Base-by-base conservation (phyloP, 2,329 filamentous ascomycete species). In the Neospermospora avenae region DNA sequence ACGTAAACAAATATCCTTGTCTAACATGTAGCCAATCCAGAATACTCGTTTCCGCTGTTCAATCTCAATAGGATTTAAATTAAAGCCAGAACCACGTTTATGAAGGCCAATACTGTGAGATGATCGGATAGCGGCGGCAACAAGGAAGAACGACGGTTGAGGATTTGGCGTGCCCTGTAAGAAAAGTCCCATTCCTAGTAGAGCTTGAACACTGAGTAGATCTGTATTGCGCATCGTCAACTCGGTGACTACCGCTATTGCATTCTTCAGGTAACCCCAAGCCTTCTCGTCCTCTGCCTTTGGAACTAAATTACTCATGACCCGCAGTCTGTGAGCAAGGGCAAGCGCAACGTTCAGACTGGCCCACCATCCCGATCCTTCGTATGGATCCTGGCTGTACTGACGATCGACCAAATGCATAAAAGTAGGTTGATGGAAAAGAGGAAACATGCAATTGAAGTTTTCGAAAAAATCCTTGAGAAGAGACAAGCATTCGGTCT, bases 401-500 rank as follows among this genome's bases (percentile, higher is more conserved):
- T 98, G 93, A 67, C 89, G 86, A 71, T 98, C 92, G 34, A 97
- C 92, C 4, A 98, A 80, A 72, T 97, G 93, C 91, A 98, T 98
- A 72, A 99, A 99, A 0, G 95, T 98, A 1, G 93, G 93, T 74
- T 97, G 93, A 74, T 99, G 95, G 71, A 96, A 99, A 3, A 99
- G 80, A 5, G 95, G 95, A 72, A 98, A 96, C 84, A 98, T 93
- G 84, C 91, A 95, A 78, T 99, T 99, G 81, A 99, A 98, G 76
- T 97, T 97, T 71, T 96, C 91, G 67, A 99, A 99, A 71, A 89
- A 99, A 74, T 99, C 95, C 74, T 89, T 91, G 62, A 97, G 84
- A 39, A 98, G 78, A 1, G 91, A 96, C 63, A 96, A 75, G 0
- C 92, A 91, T 76, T 97, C 93, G n/a, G 86, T 81, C 74, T 96